Percentiles rank a stretch among this genome's conserved stretches.
phyloP scores from a whole-genome alignment of 164 flowering plant genomes.

The Piper longum region DNA sequence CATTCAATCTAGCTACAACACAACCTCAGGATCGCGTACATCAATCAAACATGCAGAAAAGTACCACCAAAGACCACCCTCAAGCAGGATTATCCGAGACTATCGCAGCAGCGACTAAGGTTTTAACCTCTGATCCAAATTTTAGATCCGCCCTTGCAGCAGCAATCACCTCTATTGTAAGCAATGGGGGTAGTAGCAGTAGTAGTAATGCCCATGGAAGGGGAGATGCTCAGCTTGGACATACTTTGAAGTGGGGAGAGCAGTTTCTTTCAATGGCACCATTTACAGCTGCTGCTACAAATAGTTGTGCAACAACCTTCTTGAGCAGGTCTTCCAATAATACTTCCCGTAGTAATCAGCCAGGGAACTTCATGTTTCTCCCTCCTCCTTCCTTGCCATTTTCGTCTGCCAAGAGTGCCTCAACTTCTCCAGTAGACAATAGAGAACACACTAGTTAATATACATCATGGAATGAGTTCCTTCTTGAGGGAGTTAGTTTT shows the following conservation, averaged over 20 bases:
- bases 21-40: conserved; percentile 30
- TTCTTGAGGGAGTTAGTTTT: neutral
- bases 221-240: conserved; percentile 3
- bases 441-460: conserved; percentile 15
- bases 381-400: conserved; percentile 32
- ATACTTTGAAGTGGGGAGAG: conserved; percentile 28
- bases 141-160: conserved; percentile 69
- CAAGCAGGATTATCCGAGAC: conserved; percentile 21
- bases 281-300: conserved; percentile 14
- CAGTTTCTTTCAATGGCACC: conserved; percentile 15
- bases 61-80: conserved; percentile 4
- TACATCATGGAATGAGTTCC: neutral
- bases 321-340: conserved; percentile 28
- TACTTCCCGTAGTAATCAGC: conserved; percentile 15
- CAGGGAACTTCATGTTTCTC: conserved; percentile 27
- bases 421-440: conserved; percentile 17
- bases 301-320: conserved; percentile 30
- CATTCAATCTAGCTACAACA: conserved; percentile 15
- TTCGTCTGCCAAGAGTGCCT: conserved; percentile 16
- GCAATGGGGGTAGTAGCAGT: conserved; percentile 9
- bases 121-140: conserved; percentile 69
- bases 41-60: conserved; percentile 31
- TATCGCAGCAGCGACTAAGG: conserved; percentile 75
- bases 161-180: conserved; percentile 63
- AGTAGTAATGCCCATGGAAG: neutral